A percentile compares a stretch with the other conserved stretches of the same genome.
Evolutionary conservation across 2,329 filamentous ascomycete species (phyloP).

Genomic region (Talaromyces albobiverticillius): DNA sequence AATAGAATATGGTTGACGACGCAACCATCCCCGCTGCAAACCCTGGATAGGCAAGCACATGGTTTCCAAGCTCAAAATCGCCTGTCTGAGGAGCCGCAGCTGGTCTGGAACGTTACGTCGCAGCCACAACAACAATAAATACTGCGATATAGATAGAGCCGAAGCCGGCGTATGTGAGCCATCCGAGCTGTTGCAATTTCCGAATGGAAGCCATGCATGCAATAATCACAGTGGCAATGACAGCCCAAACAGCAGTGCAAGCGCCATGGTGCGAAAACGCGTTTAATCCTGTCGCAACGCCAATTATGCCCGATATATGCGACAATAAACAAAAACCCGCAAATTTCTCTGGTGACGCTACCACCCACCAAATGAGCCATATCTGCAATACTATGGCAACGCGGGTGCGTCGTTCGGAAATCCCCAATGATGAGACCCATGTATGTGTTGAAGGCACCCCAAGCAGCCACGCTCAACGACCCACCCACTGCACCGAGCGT

Average conservation of each 20-base stretch:
- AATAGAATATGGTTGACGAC: constrained; percentile 32
- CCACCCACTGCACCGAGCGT: constrained; percentile 48
- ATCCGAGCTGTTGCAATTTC: no score
- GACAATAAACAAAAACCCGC: constrained; percentile 57
- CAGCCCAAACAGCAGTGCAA: constrained; percentile 47
- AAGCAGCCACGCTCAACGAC: constrained; percentile 1
- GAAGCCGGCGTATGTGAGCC: no score
- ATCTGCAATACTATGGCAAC: no score
- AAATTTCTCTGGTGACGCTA: constrained; percentile 41
- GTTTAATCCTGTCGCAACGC: constrained; percentile 59
- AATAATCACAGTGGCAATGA: no score
- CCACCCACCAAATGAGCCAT: no score
- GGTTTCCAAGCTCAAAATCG: constrained; percentile 59
- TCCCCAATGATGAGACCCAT: no score
- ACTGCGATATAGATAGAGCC: constrained; percentile 53
- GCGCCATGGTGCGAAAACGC: constrained; percentile 56
- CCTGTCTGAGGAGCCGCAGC: constrained; percentile 60
- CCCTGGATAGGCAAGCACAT: constrained; percentile 53
- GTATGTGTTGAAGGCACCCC: no score
- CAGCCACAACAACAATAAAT: constrained; percentile 58
- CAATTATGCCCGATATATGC: no score
- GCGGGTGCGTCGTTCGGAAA: no score
- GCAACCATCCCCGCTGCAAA: constrained; percentile 41
- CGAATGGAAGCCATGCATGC: no score
- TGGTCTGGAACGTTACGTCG: constrained; percentile 58